Conservation (phyloP, 2,329 filamentous ascomycete genomes). For the Arachnomyces sp. region DNA sequence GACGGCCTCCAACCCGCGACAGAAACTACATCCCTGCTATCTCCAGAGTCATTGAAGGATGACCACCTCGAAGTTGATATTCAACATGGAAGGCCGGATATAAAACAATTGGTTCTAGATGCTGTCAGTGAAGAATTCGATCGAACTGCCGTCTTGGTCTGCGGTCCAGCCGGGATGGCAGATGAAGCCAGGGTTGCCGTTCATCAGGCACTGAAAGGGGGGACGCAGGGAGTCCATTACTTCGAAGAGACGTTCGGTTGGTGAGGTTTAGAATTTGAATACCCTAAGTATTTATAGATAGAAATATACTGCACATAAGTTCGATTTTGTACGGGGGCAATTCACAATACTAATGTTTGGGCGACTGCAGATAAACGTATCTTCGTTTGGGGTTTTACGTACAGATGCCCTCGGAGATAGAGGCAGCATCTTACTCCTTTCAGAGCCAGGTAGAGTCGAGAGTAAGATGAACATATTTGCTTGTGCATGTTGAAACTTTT, state of each 20-base stretch:
- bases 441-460: too few relatives aligned
- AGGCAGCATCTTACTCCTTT: too few relatives aligned
- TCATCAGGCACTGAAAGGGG: constrained; percentile 23
- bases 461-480: too few relatives aligned
- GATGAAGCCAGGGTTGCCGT: constrained; percentile 33
- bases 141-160: constrained; percentile 30
- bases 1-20: neutral
- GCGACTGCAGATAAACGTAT: too few relatives aligned
- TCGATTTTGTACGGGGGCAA: too few relatives aligned
- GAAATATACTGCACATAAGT: too few relatives aligned
- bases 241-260: constrained; percentile 40
- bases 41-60: neutral
- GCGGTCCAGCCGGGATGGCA: constrained; percentile 36
- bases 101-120: constrained; percentile 19
- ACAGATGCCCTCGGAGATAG: too few relatives aligned
- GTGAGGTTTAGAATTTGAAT: constrained; percentile 2
- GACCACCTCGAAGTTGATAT: constrained; percentile 14
- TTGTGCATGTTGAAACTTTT: too few relatives aligned
- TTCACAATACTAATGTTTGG: too few relatives aligned
- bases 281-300: too few relatives aligned
- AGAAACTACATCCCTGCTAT: constrained; percentile 9
- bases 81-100: constrained; percentile 24
- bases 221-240: constrained; percentile 30
- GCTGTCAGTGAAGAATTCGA: constrained; percentile 11
- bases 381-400: too few relatives aligned